These are phyloP conservation scores for Tricholoma sp. DNA, from an alignment of 768 basidiomycete genomes.

Conservation along the genomic window DNA sequence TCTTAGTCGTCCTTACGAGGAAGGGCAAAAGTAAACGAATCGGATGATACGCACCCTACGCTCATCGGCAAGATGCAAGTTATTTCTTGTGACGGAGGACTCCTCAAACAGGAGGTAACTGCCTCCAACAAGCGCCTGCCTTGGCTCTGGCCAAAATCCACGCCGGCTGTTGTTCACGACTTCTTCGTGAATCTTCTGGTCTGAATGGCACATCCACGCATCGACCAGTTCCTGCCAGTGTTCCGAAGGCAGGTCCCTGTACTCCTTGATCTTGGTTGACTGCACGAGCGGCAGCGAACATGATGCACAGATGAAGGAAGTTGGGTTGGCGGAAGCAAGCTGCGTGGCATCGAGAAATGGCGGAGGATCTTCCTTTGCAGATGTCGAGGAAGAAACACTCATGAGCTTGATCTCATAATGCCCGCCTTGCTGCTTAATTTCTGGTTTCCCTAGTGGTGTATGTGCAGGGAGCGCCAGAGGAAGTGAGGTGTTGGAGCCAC, in stretches of 20 bases:
- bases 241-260: slow-evolving; percentile 88
- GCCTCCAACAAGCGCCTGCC: slow-evolving; percentile 82
- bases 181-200: slow-evolving; percentile 76
- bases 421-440: slow-evolving; percentile 46
- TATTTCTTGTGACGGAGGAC: slow-evolving; percentile 45
- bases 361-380: slow-evolving; percentile 23
- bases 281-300: slow-evolving; percentile 77
- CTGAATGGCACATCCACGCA: slow-evolving; percentile 96
- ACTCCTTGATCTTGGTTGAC: slow-evolving; percentile 42
- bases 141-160: slow-evolving; percentile 75
- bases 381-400: slow-evolving; percentile 22
- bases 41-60: slow-evolving; percentile 48
- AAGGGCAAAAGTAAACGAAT: slow-evolving; percentile 2
- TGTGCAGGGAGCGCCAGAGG: slow-evolving; percentile 54
- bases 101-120: slow-evolving; percentile 82
- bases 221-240: slow-evolving; percentile 98
- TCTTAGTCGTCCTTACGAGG: slow-evolving; percentile 72
- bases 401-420: slow-evolving; percentile 74
- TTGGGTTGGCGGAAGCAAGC: slow-evolving; percentile 48
- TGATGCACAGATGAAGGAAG: slow-evolving; percentile 70
- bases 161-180: slow-evolving; percentile 51
- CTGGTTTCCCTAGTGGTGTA: slow-evolving; percentile 55
- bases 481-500: slow-evolving; percentile 51
- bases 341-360: slow-evolving; percentile 70
- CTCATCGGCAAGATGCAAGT: slow-evolving; percentile 41